These are phyloP conservation scores for Paulownia fortunei DNA, from an alignment of 257 asterid genomes.

Conservation along the genomic window DNA sequence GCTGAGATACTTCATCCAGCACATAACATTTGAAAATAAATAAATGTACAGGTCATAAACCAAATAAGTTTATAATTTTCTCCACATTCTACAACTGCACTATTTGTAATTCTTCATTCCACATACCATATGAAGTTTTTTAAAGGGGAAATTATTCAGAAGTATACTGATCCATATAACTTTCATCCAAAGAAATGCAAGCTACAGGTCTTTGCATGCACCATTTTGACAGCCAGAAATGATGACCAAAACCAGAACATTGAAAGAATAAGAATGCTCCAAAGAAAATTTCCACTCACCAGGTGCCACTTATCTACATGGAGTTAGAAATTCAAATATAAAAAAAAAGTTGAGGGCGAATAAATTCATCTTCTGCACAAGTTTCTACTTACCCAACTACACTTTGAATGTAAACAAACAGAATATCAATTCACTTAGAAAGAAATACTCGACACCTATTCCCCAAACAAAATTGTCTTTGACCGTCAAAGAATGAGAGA, in stretches of 20 bases:
- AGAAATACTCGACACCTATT: neutral
- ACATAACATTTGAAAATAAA: neutral
- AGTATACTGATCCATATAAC: neutral
- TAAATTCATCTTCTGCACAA: slow-evolving; percentile 10
- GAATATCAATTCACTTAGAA: slow-evolving; percentile 19
- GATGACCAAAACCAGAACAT: neutral
- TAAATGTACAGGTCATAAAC: neutral
- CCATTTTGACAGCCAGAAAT: neutral
- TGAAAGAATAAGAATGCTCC: neutral
- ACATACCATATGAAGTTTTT: neutral
- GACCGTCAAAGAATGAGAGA: neutral
- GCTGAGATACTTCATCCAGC: slow-evolving; percentile 19
- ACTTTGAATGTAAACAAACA: slow-evolving; percentile 14
- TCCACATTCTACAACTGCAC: neutral
- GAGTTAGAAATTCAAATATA: neutral
- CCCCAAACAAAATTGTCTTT: neutral
- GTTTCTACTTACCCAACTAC: slow-evolving; percentile 6
- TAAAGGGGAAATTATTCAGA: neutral
- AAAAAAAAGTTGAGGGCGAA: neutral
- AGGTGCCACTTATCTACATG: neutral
- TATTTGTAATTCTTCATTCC: neutral
- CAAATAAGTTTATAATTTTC: neutral
- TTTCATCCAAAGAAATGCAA: neutral
- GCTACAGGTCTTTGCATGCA: neutral
- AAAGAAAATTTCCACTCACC: neutral